A percentile compares a stretch with the other conserved stretches of the same genome.
Conservation (phyloP, 306 rosid genomes). For the Sesbania bispinosa region DNA sequence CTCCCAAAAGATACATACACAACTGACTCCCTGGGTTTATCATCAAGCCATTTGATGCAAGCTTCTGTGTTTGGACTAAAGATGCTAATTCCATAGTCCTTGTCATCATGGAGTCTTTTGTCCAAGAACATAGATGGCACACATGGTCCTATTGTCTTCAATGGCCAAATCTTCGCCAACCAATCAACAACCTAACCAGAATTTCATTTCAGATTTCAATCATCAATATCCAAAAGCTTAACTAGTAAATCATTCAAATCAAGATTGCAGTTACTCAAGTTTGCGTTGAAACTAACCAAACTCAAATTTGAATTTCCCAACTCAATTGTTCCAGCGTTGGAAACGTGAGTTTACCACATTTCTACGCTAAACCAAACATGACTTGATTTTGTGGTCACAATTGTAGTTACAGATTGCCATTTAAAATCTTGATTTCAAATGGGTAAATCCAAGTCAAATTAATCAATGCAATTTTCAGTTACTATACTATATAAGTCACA, state of each 20-base stretch:
- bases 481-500: neutral
- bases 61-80: neutral
- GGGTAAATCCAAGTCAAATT: neutral
- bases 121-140: neutral
- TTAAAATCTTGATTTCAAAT: too few relatives aligned
- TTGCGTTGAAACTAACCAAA: too few relatives aligned
- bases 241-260: too few relatives aligned
- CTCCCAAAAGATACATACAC: neutral
- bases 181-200: neutral
- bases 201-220: neutral
- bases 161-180: neutral
- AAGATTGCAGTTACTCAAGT: too few relatives aligned
- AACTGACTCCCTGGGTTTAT: neutral
- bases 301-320: too few relatives aligned
- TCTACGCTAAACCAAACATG: too few relatives aligned
- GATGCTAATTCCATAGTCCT: neutral
- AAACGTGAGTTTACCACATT: too few relatives aligned
- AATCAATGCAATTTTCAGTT: neutral
- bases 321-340: too few relatives aligned
- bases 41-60: neutral
- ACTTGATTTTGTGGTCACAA: too few relatives aligned
- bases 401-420: too few relatives aligned
- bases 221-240: neutral
- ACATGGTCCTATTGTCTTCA: neutral
- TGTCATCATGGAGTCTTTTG: neutral